Evolutionary conservation across 208 protist species (phyloP), one percentile per base, ranked within the genome.

Genomic region (Leishmania aethiopica): DNA sequence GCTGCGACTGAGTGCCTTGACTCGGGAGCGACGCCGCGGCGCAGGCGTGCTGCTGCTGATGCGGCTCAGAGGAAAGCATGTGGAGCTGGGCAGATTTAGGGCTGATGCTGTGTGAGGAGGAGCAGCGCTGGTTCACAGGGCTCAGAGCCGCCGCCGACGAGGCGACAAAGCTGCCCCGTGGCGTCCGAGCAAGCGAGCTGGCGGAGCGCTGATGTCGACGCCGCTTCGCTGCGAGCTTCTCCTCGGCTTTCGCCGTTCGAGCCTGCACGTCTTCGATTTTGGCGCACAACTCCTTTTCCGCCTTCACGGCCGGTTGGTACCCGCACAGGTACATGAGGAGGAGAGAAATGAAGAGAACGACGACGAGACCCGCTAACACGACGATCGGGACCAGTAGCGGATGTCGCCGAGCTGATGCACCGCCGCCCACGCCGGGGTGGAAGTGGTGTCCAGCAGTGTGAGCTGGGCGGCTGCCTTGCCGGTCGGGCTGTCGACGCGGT

Each of bases 291-390:
- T 28, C 76, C 55, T 42, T 53, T 60, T 84, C 69, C 55, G 60
- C 49, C 77, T 55, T 37, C 69, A 49, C n/a, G 35, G 57, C 60
- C 4, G 42, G 22, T 45, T 69, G 55, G 69, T 79, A 64, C 8
- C 55, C 75, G 51, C 75, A 84, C 17, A 57, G 70, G 66, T 81
- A 85, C 47, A 81, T 32, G 40, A 87, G 47, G 10, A 89, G 66
- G 25, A 85, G 66, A 55, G 79, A 37, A 3, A 89, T 28, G 0
- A 89, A 62, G 25, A 86, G 62, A 8, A 71, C 40, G 17, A 64
- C 53, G 40, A 87, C 77, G 13, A 89, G 67, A 13, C 13, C 70
- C 37, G 51, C 73, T 40, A 72, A 73, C 49, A 79, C 74, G 40
- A 76, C 77, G 32, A 86, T 78, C n/a, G 83, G 83, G 53, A 53